Base-by-base conservation (phyloP, 129 eudicot genomes). In the Tanacetum coccineum region DNA sequence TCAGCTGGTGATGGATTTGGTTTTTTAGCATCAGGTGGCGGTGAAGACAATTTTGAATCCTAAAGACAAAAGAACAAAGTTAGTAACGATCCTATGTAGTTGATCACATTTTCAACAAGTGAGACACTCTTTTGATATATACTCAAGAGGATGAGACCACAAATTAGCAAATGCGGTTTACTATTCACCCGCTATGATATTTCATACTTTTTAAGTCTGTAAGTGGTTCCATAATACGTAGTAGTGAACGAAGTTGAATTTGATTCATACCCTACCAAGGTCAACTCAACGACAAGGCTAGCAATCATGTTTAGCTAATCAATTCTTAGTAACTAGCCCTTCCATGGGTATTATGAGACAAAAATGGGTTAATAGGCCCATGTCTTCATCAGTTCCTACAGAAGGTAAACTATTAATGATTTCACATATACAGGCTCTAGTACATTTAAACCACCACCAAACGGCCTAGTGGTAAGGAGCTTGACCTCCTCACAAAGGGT, bases 21-120 rank as follows among this genome's bases (percentile, higher is more conserved):
- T 54, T 57, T 73, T 58, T 74, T 74, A 47, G 28, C 72, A 46
- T 21, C 26, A 30, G 72, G 59, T 30, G 78, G 66, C 12, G 73
- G 44, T 28, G 73, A 74, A 58, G 78, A 36, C 15, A 13, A 58
- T 40, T 47, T 25, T 51, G 73, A 12, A 74, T 48, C 67, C 73
- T 74, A 58, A 57, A 74, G 10, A 20, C 52, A 40, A 71, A 1
- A 49, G 21, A 60, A 50, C 7, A 60, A 36, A 48, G 7, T 71
- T 13, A 60, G 12, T 7, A 28, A 12, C 15, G 53, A 44, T n/a
- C 18, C 52, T 63, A 14, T 13, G 17, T 44, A 44, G 21, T 6
- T n/a, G n/a, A n/a, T n/a, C 63, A 58, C 2, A 26, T 9, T 54
- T 54, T 14, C 59, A 58, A 6, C 19, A 58, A 32, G 65, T 59